phyloP scores from a whole-genome alignment of 1,139 yeast genomes.

The Pichia norvegensis region DNA sequence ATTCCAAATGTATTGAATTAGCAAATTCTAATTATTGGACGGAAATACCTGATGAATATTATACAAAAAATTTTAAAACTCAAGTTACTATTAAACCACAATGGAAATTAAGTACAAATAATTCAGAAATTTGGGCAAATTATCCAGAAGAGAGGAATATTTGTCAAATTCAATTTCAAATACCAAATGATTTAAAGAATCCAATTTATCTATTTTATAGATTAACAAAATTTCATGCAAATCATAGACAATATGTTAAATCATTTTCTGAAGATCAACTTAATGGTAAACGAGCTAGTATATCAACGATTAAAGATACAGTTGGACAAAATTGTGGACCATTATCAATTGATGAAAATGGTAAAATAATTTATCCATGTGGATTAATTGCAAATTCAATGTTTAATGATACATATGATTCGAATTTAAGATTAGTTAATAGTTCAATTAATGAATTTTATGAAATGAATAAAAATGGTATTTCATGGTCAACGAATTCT shows the following conservation, averaged over 20 bases:
- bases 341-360: slow-evolving; percentile 43
- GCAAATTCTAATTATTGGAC: slow-evolving; percentile 50
- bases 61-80: slow-evolving; percentile 43
- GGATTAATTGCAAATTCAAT: slow-evolving; percentile 90
- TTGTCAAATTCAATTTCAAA: slow-evolving; percentile 71
- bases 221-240: slow-evolving; percentile 77
- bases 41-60: slow-evolving; percentile 55
- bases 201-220: slow-evolving; percentile 78
- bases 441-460: slow-evolving; percentile 40
- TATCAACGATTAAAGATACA: slow-evolving; percentile 50
- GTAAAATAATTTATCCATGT: slow-evolving; percentile 75
- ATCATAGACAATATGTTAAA: slow-evolving; percentile 88
- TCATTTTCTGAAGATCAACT: slow-evolving; percentile 88
- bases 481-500: slow-evolving; percentile 81
- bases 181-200: slow-evolving; percentile 66
- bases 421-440: slow-evolving; percentile 42
- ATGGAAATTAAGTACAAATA: slow-evolving; percentile 59
- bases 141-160: slow-evolving; percentile 52
- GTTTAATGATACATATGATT: slow-evolving; percentile 75
- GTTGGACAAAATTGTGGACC: slow-evolving; percentile 89
- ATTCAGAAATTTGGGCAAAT: slow-evolving; percentile 31
- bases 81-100: slow-evolving; percentile 36
- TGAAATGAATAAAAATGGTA: slow-evolving; percentile 57
- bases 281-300: slow-evolving; percentile 61
- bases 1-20: slow-evolving; percentile 58